phyloP scores from a whole-genome alignment of 2,329 filamentous ascomycete species.

The Furcasterigmium sp. region DNA sequence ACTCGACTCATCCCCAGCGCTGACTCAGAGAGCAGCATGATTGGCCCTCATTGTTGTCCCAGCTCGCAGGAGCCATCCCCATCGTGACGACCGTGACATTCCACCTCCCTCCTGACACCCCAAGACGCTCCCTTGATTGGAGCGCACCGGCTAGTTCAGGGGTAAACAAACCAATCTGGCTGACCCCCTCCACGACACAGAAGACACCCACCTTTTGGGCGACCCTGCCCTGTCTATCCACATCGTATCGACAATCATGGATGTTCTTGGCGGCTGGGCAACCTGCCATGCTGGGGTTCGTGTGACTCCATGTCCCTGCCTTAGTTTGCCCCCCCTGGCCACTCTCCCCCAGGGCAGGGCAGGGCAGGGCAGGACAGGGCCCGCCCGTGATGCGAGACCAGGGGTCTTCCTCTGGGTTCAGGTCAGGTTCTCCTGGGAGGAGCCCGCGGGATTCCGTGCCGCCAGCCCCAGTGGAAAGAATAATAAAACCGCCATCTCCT shows the following conservation, averaged over 20 bases:
- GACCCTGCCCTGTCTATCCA: too few relatives aligned
- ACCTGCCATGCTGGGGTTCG: not conserved
- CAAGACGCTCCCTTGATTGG: not conserved
- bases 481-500: constrained; percentile 4
- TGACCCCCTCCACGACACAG: not conserved
- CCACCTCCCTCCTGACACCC: too few relatives aligned
- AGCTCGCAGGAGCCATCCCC: too few relatives aligned
- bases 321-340: constrained; percentile 1
- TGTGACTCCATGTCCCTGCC: not conserved
- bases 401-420: too few relatives aligned
- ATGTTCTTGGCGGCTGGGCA: not conserved
- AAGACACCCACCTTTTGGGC: too few relatives aligned
- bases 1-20: too few relatives aligned
- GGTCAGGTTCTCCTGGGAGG: too few relatives aligned
- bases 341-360: not conserved
- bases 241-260: not conserved
- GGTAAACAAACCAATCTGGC: not conserved
- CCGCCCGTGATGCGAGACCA: too few relatives aligned
- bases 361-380: not conserved
- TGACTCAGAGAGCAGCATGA: too few relatives aligned
- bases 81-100: too few relatives aligned
- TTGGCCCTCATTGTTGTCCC: too few relatives aligned
- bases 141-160: not conserved
- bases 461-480: not conserved
- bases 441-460: too few relatives aligned